These are phyloP conservation scores for Annulohypoxylon truncatum DNA, from an alignment of 2,329 filamentous ascomycete genomes.

Conservation along the genomic window DNA sequence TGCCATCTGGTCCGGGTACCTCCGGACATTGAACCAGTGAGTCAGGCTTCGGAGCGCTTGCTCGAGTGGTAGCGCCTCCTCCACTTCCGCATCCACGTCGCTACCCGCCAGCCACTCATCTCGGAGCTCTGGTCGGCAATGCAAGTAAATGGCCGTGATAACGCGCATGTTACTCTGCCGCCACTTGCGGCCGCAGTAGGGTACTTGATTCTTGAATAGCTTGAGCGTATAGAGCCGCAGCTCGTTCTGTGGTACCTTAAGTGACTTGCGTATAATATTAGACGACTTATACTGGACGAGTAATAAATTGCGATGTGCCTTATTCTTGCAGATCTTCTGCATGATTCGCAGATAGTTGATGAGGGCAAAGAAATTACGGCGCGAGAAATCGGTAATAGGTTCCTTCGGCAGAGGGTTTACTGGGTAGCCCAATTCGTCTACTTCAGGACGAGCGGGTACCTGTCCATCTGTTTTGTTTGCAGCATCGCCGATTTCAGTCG, in stretches of 20 bases:
- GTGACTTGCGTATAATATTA: slow-evolving; percentile 88
- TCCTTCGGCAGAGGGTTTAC: slow-evolving; percentile 74
- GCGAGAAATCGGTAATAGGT: slow-evolving; percentile 90
- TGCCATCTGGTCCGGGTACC: slow-evolving; percentile 83
- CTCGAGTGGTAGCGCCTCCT: slow-evolving; percentile 90
- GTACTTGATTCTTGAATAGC: slow-evolving; percentile 98
- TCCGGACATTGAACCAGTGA: slow-evolving; percentile 91
- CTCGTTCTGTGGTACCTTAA: slow-evolving; percentile 89
- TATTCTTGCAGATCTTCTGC: slow-evolving; percentile 97
- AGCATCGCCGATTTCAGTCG: slow-evolving; percentile 44
- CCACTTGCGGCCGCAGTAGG: slow-evolving; percentile 98
- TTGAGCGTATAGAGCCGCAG: slow-evolving; percentile 95
- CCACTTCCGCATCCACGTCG: slow-evolving; percentile 92
- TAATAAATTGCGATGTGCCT: slow-evolving; percentile 92
- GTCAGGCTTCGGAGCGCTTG: slow-evolving; percentile 89
- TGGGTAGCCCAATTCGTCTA: slow-evolving; percentile 90
- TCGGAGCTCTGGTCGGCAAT: slow-evolving; percentile 89
- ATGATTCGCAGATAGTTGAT: slow-evolving; percentile 97
- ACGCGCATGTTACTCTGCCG: slow-evolving; percentile 98
- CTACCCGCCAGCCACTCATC: slow-evolving; percentile 95
- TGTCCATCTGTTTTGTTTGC: slow-evolving; percentile 52
- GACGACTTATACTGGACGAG: slow-evolving; percentile 96
- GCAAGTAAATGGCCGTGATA: slow-evolving; percentile 95
- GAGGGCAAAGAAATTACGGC: slow-evolving; percentile 92
- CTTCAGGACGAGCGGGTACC: slow-evolving; percentile 63